Evolutionary conservation across 371 early-diverging fungal genomes (phyloP).

Genomic region (Zancudomyces culisetae): DNA sequence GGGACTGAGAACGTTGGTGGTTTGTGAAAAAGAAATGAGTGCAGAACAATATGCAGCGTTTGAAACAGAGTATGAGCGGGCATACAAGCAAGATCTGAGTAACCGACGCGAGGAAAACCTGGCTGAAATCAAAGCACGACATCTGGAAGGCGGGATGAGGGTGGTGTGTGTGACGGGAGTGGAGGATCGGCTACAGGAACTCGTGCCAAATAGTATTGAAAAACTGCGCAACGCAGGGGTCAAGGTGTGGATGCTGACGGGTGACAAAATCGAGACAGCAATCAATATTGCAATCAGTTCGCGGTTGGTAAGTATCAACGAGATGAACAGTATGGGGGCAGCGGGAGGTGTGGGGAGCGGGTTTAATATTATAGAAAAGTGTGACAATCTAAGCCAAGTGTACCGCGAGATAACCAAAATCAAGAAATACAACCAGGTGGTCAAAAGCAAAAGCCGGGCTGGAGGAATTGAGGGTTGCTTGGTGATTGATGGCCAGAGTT

Average conservation of each 20-base stretch:
- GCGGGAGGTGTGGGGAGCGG: too few species aligned
- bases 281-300: conserved; percentile 90
- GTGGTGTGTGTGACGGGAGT: conserved; percentile 97
- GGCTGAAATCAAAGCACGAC: conserved; percentile 38
- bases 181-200: conserved; percentile 96
- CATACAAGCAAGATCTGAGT: conserved; percentile 43
- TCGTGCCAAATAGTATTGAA: conserved; percentile 84
- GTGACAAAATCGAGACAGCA: conserved; percentile 99
- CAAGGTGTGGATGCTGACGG: conserved; percentile 99
- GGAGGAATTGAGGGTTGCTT: too few species aligned
- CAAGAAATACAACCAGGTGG: conserved; percentile 17
- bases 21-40: conserved; percentile 70
- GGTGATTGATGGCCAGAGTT: conserved; percentile 92
- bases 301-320: conserved; percentile 76
- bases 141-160: conserved; percentile 76
- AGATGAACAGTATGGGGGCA: too few species aligned
- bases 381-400: conserved; percentile 31
- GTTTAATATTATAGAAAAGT: conserved; percentile 55
- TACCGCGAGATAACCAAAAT: conserved; percentile 44
- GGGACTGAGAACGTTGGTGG: conserved; percentile 95
- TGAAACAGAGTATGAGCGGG: conserved; percentile 43
- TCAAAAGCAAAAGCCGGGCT: conserved; percentile 30
- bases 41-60: conserved; percentile 55
- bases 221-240: conserved; percentile 88
- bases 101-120: conserved; percentile 25